Conservation (phyloP, 2,329 filamentous ascomycete genomes). For the Xenoacremonium recifei region DNA sequence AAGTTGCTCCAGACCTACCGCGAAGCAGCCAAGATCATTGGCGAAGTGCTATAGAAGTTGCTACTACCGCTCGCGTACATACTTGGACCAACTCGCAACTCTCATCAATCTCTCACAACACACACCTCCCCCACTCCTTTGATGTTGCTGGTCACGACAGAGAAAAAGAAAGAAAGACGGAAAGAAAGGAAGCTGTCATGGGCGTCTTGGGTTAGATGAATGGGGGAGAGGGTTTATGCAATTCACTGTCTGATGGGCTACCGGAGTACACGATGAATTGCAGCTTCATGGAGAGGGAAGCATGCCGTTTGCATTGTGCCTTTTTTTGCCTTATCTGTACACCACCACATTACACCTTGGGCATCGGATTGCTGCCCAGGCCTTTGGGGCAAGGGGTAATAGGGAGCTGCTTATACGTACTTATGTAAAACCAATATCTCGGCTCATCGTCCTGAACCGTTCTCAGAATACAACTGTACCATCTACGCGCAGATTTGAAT, state of each 20-base stretch:
- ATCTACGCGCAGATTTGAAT: constrained; percentile 8
- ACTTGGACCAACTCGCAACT: too few relatives aligned
- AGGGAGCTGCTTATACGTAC: too few relatives aligned
- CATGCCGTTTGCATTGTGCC: constrained; percentile 13
- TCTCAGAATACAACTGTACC: constrained; percentile 26
- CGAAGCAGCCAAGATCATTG: constrained; percentile 96
- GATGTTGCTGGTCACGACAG: neutral
- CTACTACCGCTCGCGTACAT: too few relatives aligned
- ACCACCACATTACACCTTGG: constrained; percentile 14
- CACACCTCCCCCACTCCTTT: too few relatives aligned
- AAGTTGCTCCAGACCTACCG: constrained; percentile 92
- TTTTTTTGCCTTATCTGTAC: constrained; percentile 25
- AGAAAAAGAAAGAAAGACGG: neutral
- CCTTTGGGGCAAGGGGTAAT: constrained; percentile 14
- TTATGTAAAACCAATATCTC: constrained; percentile 27
- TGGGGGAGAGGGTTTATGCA: neutral
- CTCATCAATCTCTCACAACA: neutral
- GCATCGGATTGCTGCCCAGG: constrained; percentile 23
- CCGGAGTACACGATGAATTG: neutral
- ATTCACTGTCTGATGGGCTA: too few relatives aligned
- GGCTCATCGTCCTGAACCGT: constrained; percentile 21
- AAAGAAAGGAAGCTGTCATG: constrained; percentile 10
- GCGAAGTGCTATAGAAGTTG: constrained; percentile 74
- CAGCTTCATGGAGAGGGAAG: neutral
- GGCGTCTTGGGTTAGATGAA: constrained; percentile 7